phyloP scores from a whole-genome alignment of 1,139 yeast species.

The Pneumocystis sp. region DNA sequence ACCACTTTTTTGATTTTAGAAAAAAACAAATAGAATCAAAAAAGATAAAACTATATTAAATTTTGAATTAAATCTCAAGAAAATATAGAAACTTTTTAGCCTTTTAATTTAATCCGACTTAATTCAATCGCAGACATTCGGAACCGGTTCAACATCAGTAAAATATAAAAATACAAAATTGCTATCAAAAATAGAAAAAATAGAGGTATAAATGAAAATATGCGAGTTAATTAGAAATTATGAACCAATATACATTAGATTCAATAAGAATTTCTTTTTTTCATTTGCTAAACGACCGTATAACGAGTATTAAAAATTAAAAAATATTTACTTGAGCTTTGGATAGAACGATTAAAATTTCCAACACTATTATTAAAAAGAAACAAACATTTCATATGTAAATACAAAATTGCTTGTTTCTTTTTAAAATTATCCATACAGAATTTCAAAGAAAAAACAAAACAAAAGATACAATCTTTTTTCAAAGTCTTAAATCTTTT shows the following conservation, averaged over 20 bases:
- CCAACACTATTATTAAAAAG: not conserved
- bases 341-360: not conserved
- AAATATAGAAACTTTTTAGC: not conserved
- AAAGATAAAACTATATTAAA: not conserved
- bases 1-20: conserved; percentile 7
- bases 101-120: not conserved
- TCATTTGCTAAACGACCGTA: not conserved
- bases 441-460: not conserved
- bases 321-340: not conserved
- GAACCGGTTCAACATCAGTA: not conserved
- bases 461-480: not conserved
- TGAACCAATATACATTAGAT: not conserved
- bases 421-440: not conserved
- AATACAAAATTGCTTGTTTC: not conserved
- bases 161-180: not conserved
- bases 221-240: not conserved
- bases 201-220: not conserved
- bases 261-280: not conserved
- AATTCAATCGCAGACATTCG: not conserved
- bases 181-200: not conserved
- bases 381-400: not conserved
- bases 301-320: not conserved
- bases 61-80: not conserved
- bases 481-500: not conserved
- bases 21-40: not conserved